Evolutionary conservation across 2,329 filamentous ascomycete species (phyloP).

Genomic region (Ceratocystis papillata): DNA sequence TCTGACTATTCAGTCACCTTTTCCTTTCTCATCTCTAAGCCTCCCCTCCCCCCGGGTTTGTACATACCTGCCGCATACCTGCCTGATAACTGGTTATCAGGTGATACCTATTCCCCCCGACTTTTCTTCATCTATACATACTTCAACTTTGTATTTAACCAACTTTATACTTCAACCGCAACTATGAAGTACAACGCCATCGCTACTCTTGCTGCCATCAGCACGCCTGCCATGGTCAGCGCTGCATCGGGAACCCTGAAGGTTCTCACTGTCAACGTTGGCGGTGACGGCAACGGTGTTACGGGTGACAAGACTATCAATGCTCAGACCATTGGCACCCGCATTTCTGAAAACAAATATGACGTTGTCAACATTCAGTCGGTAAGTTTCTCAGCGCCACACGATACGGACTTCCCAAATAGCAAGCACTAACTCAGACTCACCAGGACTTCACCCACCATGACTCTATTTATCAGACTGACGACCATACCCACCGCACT

Average conservation of each 20-base stretch:
- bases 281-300: conserved; percentile 49
- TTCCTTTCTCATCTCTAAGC: neutral
- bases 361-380: conserved; percentile 57
- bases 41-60: neutral
- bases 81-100: neutral
- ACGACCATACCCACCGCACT: conserved; percentile 50
- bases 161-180: neutral
- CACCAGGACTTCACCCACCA: conserved; percentile 45
- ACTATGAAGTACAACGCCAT: conserved; percentile 22
- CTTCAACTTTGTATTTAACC: too few species aligned
- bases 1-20: neutral
- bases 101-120: neutral
- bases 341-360: conserved; percentile 41
- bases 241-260: conserved; percentile 36
- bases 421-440: conserved; percentile 3
- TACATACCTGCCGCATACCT: too few species aligned
- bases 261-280: conserved; percentile 48
- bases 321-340: conserved; percentile 44
- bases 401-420: neutral
- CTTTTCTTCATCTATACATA: neutral
- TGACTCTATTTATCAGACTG: conserved; percentile 49
- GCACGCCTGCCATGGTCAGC: conserved; percentile 17
- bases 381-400: conserved; percentile 29
- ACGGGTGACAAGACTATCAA: conserved; percentile 50
- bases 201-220: conserved; percentile 15